These are phyloP conservation scores for Mesembryanthemum crystallinum DNA, from an alignment of 148 eudicot species.

Conservation along the genomic window DNA sequence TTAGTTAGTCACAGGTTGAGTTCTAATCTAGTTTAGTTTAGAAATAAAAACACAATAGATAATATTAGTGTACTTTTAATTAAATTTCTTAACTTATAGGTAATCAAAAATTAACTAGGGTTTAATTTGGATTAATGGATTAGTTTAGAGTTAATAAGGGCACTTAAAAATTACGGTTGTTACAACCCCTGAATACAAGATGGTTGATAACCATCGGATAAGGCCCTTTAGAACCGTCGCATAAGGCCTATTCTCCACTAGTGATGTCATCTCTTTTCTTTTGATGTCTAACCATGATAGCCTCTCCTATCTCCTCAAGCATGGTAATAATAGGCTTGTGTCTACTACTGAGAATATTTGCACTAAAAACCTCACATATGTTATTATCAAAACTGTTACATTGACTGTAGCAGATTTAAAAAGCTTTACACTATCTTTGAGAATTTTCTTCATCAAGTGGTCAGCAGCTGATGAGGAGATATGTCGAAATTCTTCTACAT, in stretches of 20 bases:
- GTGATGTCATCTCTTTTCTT: neutral
- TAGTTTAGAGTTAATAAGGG: too few relatives aligned
- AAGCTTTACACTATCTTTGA: neutral
- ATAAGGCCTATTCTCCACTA: neutral
- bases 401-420: neutral
- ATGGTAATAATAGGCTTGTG: neutral
- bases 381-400: neutral
- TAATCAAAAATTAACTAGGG: too few relatives aligned
- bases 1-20: too few relatives aligned
- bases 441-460: neutral
- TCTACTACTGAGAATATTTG: neutral
- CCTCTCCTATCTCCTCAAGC: neutral
- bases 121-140: too few relatives aligned
- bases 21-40: too few relatives aligned
- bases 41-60: too few relatives aligned
- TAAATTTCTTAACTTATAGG: too few relatives aligned
- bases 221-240: too few relatives aligned
- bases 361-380: neutral
- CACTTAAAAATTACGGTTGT: too few relatives aligned
- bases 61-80: too few relatives aligned
- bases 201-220: too few relatives aligned
- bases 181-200: too few relatives aligned
- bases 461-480: neutral
- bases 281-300: neutral
- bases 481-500: neutral